Evolutionary conservation across 306 rosid species (phyloP), one percentile per base, ranked within the genome.

Genomic region (Casuarina cunninghamiana): DNA sequence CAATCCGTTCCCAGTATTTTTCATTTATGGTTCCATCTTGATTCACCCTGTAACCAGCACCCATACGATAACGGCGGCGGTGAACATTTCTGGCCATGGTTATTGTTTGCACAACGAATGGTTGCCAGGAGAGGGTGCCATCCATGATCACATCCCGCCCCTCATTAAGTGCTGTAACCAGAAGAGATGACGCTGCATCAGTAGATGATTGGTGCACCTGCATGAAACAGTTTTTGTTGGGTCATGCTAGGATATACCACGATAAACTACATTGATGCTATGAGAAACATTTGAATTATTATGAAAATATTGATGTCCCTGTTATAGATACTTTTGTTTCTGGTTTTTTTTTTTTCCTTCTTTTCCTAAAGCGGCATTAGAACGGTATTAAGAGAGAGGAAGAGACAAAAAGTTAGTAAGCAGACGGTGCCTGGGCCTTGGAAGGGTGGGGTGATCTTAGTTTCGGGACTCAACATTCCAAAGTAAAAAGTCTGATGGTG

Each of bases 201-300:
- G 98, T 89, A 15, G 98, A 94, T 68, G 97, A 92, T 86, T 94
- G 98, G 83, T 94, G 98, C 21, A 94, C 98, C 98, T 94, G 84
- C 88, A 86, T 79, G 45, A 50, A 76, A 53, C 49, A 79, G 19
- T 49, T 16, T 16, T 77, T 26, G 8, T 54, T 10, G 15, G 60
- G 53, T 68, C 54, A 43, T 69, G 71, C 71, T 65, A 41, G 71
- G 49, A 39, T 15, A 41, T 16, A 39, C 44, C 16, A 17, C 6
- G 32, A 41, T 41, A 6, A 65, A 16, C 16, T 4, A 16, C 41
- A 35, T 11, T 62, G 44, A 62, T 38, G 19, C 37, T 11, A 15
- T 3, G 46, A 65, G 66, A 3, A 60, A 10, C 45, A 16, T 16
- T 65, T 65, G 49, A 39, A 39, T 12, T 38, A 65, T 38, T 65